Evolutionary conservation across 495 filamentous ascomycete genomes (phyloP).

Genomic region (Aspergillus sparsus): DNA sequence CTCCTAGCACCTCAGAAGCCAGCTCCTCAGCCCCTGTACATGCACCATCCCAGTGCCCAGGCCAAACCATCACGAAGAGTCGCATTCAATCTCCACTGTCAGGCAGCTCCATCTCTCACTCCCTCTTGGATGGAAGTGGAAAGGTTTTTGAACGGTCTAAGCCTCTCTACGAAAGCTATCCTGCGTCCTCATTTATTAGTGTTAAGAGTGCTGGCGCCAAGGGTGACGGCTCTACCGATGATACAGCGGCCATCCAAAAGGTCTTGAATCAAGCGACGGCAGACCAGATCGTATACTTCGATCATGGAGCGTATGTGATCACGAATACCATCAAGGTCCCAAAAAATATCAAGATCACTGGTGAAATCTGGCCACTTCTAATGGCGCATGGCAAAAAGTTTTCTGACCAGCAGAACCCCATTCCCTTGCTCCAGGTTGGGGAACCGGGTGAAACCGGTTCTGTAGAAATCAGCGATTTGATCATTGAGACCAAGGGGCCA

Average conservation of each 20-base stretch:
- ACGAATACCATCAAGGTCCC: conserved; percentile 83
- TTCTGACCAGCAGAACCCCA: conserved; percentile 66
- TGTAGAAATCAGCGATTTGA: conserved; percentile 80
- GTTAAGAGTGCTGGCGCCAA: conserved; percentile 75
- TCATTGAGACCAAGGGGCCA: conserved; percentile 61
- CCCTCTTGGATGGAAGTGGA: conserved; percentile 41
- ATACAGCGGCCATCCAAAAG: conserved; percentile 66
- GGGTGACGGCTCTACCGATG: conserved; percentile 68
- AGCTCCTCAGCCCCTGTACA: conserved; percentile 6
- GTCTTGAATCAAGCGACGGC: conserved; percentile 61
- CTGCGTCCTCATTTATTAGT: conserved; percentile 59
- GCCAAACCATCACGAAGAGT: conserved; percentile 33
- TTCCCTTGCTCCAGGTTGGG: conserved; percentile 67
- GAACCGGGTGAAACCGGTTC: conserved; percentile 72
- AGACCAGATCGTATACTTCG: conserved; percentile 80
- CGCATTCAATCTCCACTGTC: conserved; percentile 44
- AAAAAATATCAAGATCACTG: conserved; percentile 64
- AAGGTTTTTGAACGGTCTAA: conserved; percentile 66
- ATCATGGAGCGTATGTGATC: conserved; percentile 86
- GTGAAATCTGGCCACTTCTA: conserved; percentile 87
- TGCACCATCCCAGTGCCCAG: conserved; percentile 34
- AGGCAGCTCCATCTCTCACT: conserved; percentile 37
- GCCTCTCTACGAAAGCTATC: conserved; percentile 62
- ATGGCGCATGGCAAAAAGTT: conserved; percentile 78
- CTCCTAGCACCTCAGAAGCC: conserved; percentile 6